Percentiles rank a stretch among this genome's conserved stretches.
Conservation (phyloP, 768 basidiomycete species). For the Sistotremastrum niveocremeum region DNA sequence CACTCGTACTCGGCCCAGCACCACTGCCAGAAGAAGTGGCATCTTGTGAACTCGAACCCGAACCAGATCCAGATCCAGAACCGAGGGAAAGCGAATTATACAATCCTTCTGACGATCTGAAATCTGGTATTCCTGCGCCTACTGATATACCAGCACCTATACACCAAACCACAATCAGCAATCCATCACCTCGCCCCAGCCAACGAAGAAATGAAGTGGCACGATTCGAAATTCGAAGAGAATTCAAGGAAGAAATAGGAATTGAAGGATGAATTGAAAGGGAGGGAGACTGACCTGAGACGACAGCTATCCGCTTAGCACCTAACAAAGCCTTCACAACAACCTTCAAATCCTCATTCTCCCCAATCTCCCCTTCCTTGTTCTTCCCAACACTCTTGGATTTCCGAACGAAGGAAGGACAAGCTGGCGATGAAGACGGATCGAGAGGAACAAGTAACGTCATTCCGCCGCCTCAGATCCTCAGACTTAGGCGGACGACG, state of each 20-base stretch:
- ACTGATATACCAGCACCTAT: conserved; percentile 83
- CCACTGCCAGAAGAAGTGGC: conserved; percentile 57
- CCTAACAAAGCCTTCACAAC: conserved; percentile 57
- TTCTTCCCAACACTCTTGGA: too few species aligned
- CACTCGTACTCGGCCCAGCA: too few species aligned
- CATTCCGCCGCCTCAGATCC: too few species aligned
- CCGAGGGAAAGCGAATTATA: conserved; percentile 35
- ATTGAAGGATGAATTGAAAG: background rate
- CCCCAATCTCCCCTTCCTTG: too few species aligned
- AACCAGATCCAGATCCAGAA: too few species aligned
- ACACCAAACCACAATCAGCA: background rate
- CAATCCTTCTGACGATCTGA: conserved; percentile 67
- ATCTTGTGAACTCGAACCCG: conserved; percentile 37
- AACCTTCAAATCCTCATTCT: conserved; percentile 12
- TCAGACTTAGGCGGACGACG: too few species aligned
- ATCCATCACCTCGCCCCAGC: too few species aligned
- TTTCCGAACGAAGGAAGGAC: too few species aligned
- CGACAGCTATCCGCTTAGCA: conserved; percentile 72
- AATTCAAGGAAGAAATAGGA: background rate
- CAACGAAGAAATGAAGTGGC: conserved; percentile 1
- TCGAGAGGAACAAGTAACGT: too few species aligned
- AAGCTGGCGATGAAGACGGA: too few species aligned
- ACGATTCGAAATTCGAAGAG: background rate
- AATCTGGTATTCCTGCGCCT: conserved; percentile 81
- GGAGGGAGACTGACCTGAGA: conserved; percentile 50